Conservation (phyloP, 192 early-diverging fungal genomes). For the Backusella tarrabulga region DNA sequence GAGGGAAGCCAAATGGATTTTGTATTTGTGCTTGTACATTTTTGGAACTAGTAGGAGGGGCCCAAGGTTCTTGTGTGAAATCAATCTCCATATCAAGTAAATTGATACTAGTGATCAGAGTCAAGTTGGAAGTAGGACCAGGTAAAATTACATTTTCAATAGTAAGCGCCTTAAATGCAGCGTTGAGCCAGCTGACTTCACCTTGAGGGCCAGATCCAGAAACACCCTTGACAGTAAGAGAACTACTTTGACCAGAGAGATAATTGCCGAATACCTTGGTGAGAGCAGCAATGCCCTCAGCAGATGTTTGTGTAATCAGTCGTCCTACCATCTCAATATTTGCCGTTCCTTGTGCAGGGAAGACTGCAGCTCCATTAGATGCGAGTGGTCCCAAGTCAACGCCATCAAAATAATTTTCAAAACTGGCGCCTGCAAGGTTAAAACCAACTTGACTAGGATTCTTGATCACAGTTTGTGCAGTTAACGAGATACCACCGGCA, state of each 20-base stretch:
- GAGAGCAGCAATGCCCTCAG: conserved; percentile 44
- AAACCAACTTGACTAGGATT: conserved; percentile 59
- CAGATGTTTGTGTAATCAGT: conserved; percentile 46
- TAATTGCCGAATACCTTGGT: conserved; percentile 49
- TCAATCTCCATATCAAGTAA: conserved; percentile 44
- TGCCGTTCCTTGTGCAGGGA: conserved; percentile 29
- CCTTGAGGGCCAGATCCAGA: conserved; percentile 32
- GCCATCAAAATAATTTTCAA: conserved; percentile 43
- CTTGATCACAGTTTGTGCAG: conserved; percentile 58
- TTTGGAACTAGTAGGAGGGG: conserved; percentile 41
- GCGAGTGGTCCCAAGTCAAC: conserved; percentile 48
- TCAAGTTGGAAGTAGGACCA: conserved; percentile 29
- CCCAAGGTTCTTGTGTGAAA: conserved; percentile 48
- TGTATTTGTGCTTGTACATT: conserved; percentile 33
- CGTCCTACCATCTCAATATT: conserved; percentile 47
- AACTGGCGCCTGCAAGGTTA: conserved; percentile 42
- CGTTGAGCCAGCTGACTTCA: conserved; percentile 35
- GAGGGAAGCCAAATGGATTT: conserved; percentile 45
- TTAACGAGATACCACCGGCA: conserved; percentile 59
- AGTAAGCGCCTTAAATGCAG: conserved; percentile 44
- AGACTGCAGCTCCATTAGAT: conserved; percentile 34
- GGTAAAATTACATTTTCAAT: conserved; percentile 35
- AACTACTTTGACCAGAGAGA: conserved; percentile 36
- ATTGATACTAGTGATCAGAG: conserved; percentile 36
- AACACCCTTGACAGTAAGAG: conserved; percentile 30